Conservation (phyloP, 164 flowering plant genomes). For the Liquidambar formosana region DNA sequence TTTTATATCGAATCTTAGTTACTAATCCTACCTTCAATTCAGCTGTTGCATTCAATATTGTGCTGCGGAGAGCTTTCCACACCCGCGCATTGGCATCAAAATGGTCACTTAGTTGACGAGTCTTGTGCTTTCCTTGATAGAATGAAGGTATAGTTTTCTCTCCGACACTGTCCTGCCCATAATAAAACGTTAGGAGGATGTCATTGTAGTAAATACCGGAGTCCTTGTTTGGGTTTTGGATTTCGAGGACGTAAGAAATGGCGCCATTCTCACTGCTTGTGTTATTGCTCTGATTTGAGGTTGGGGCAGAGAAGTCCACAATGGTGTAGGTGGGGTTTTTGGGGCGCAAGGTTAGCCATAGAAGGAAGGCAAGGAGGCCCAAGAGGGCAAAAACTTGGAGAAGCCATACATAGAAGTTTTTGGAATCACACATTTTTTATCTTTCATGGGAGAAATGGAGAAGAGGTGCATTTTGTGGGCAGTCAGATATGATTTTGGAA, state of each 20-base stretch:
- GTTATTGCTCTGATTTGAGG: not conserved
- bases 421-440: too few species aligned
- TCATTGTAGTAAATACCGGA: conserved; percentile 28
- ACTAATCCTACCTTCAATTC: conserved; percentile 21
- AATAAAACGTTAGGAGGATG: conserved; percentile 18
- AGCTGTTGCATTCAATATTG: conserved; percentile 22
- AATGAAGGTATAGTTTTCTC: conserved; percentile 14
- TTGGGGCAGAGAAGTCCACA: conserved; percentile 20
- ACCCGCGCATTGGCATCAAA: not conserved
- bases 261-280: conserved; percentile 1
- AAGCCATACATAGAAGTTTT: not conserved
- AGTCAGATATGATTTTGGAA: too few species aligned
- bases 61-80: conserved; percentile 5
- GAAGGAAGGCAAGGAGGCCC: conserved; percentile 10
- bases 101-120: not conserved
- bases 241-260: conserved; percentile 21
- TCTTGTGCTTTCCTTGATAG: conserved; percentile 19
- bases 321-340: conserved; percentile 20
- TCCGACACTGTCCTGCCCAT: conserved; percentile 20
- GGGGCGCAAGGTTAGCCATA: conserved; percentile 26
- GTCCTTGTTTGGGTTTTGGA: conserved; percentile 35
- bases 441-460: too few species aligned
- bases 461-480: too few species aligned
- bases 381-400: conserved; percentile 16
- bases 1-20: conserved; percentile 23